Conservation (phyloP, 495 filamentous ascomycete species). For the Evernia prunastri region DNA sequence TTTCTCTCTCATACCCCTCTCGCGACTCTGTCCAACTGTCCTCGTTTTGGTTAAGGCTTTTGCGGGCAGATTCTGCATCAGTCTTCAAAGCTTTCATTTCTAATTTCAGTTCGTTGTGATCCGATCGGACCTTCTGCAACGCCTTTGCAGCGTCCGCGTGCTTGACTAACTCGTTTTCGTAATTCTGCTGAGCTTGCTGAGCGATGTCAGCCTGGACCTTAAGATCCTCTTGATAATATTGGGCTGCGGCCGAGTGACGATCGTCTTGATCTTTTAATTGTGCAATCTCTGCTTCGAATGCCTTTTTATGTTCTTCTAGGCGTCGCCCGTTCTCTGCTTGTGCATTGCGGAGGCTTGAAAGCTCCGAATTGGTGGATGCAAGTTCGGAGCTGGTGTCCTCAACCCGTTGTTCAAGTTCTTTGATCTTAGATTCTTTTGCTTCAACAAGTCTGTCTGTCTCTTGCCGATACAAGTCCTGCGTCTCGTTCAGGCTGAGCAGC, state of each 20-base stretch:
- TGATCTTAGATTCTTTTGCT: slow-evolving; percentile 68
- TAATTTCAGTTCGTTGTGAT: slow-evolving; percentile 74
- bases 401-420: slow-evolving; percentile 70
- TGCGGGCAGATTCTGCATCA: slow-evolving; percentile 74
- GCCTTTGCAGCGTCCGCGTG: slow-evolving; percentile 87
- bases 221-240: slow-evolving; percentile 80
- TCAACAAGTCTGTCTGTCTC: slow-evolving; percentile 69
- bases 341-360: slow-evolving; percentile 67
- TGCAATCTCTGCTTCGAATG: slow-evolving; percentile 66
- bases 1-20: slow-evolving; percentile 73
- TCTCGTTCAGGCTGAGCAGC: slow-evolving; percentile 67
- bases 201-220: slow-evolving; percentile 92
- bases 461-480: slow-evolving; percentile 76
- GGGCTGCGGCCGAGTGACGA: slow-evolving; percentile 64
- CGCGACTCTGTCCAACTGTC: slow-evolving; percentile 79
- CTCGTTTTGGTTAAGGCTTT: slow-evolving; percentile 70
- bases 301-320: slow-evolving; percentile 71
- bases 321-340: slow-evolving; percentile 66
- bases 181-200: slow-evolving; percentile 85
- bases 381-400: slow-evolving; percentile 79
- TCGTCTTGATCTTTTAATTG: slow-evolving; percentile 82
- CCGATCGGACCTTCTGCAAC: slow-evolving; percentile 66
- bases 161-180: slow-evolving; percentile 87
- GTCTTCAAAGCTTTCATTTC: slow-evolving; percentile 63
- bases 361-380: slow-evolving; percentile 66